These are phyloP conservation scores for Pseudogymnoascus sp. DNA, from an alignment of 2,329 filamentous ascomycete species.

Conservation along the genomic window DNA sequence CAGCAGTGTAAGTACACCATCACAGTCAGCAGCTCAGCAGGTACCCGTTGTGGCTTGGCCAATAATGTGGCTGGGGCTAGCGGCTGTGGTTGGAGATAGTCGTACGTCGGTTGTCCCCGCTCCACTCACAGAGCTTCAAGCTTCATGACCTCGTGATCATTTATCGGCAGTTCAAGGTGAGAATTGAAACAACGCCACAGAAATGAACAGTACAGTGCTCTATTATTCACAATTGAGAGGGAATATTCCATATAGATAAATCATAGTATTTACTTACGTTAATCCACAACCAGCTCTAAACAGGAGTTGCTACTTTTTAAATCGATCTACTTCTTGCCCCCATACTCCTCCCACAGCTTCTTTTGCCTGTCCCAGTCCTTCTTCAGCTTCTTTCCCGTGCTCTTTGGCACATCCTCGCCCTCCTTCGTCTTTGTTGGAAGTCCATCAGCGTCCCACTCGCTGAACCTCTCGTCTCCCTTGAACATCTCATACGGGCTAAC, in stretches of 20 bases:
- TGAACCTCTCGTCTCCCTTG: constrained; percentile 50
- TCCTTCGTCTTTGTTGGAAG: constrained; percentile 69
- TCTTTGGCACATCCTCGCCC: constrained; percentile 75
- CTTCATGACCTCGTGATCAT: neutral
- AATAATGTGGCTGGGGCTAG: neutral
- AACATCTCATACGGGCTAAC: constrained; percentile 48
- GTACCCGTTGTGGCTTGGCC: neutral
- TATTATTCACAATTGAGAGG: neutral
- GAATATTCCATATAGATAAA: neutral
- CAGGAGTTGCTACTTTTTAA: neutral
- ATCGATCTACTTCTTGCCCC: constrained; percentile 11
- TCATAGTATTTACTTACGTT: neutral
- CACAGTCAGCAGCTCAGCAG: neutral
- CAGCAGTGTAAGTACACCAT: too few relatives aligned
- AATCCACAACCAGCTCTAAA: neutral
- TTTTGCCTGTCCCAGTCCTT: constrained; percentile 91
- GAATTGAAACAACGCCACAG: neutral
- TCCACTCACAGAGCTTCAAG: neutral
- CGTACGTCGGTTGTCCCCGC: neutral
- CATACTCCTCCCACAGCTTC: constrained; percentile 65
- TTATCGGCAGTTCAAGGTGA: neutral
- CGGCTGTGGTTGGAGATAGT: neutral
- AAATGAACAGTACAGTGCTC: neutral
- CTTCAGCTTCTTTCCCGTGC: constrained; percentile 67
- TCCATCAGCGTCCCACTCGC: constrained; percentile 75